Base-by-base conservation (phyloP, 2,329 filamentous ascomycete species). In the Penicillium sp. region DNA sequence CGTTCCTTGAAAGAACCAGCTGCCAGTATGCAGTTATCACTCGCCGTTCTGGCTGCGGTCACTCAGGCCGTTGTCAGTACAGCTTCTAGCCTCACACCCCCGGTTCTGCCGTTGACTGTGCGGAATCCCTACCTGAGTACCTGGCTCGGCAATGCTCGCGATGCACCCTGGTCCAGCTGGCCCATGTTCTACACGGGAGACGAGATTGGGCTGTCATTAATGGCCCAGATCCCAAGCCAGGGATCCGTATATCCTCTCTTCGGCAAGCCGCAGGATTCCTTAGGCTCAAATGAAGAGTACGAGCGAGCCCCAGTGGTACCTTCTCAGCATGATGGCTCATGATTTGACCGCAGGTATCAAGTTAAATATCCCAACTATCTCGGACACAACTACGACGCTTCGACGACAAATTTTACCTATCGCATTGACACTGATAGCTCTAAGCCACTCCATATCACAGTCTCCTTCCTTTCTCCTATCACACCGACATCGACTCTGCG, bases 111-210 rank as follows among this genome's bases (percentile, higher is more conserved):
- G 16, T 72, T 94, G 45, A 86, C 87, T 29, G 89, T 93, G 42
- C 84, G 85, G 53, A 88, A 85, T 34, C 89, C 89, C 1, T 94
- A 93, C 64, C 75, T 94, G 5, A 90, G 84, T 66, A 82, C 85
- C n/a, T 90, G 88, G 87, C 76, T 88, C 39, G 63, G 81, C 70
- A 79, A 76, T 90, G 88, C 89, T 38, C 81, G 90, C 60, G 81
- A 87, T 51, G 80, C 80, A 42, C 90, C 90, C 2, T 95, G 90
- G 90, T 81, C 84, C 49, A 82, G 84, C 73, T 95, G 90, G 90
- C 90, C 90, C 23, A 93, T 93, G 70, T 91, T 92, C 70, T 92
- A 86, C 79, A 89, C 86, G 6, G 88, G 88, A 31, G 78, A 85
- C 64, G 80, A 86, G 74, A 71, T 88, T 51, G 85, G 85, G 41